Evolutionary conservation across 2,329 filamentous ascomycete species (phyloP), one percentile per base, ranked within the genome.

Genomic region (Clarireedia monteithiana): DNA sequence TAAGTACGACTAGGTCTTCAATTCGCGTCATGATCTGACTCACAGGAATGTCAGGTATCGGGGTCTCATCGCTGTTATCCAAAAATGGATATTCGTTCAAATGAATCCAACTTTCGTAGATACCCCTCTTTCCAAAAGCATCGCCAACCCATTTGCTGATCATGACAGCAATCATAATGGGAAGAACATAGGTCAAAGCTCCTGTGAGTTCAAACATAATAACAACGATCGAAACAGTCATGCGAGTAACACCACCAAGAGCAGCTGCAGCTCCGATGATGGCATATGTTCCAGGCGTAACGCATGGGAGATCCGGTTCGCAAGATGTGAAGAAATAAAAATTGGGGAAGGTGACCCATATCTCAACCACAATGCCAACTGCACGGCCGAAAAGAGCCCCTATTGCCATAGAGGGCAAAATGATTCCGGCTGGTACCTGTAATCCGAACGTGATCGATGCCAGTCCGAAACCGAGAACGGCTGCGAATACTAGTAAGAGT

Each of bases 171-270:
- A 99, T 89, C 94, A 99, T 99, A 71, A 97, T 99, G 54, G 94
- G 94, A 6, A 99, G 82, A 49, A 99, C 92, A 68, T 97, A 97
- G 0, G 91, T 95, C 27, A 99, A 79, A 1, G 94, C 94, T 52
- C 94, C 94, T 0, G 94, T 99, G 55, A 99, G 84, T 75, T 99
- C 94, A 68, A 99, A 99, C 88, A 96, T 96, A 74, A 99, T 99
- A 66, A 97, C 94, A 4, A 99, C 92, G 63, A 99, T 96, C 12
- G 91, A 96, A 10, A 96, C 91, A 0, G 94, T 99, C 85, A 99
- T 95, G 63, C 92, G 84, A 17, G 92, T 97, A 38, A 95, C 90
- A 48, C 94, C 94, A 5, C 89, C 89, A 1, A 99, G 82, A n/a
- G 92, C 90, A 4, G 94, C 91, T 0, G 94, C 92, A 0, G 94